Conservation (phyloP, 2,329 filamentous ascomycete genomes). For the Sporothrix dimorphospora region DNA sequence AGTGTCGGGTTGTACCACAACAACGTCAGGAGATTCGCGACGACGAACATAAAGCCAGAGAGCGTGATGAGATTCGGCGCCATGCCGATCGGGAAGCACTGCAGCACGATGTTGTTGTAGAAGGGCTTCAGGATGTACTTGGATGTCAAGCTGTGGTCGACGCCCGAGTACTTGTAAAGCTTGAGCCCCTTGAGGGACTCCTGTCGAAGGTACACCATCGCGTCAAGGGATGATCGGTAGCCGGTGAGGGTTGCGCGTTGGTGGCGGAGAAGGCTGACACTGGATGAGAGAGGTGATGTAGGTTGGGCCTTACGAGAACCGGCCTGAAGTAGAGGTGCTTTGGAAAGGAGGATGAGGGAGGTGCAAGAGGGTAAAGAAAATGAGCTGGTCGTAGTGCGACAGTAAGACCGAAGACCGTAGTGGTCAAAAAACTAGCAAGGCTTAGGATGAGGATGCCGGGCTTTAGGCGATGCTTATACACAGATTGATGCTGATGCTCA, state of each 20-base stretch:
- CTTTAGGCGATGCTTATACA: constrained; percentile 8
- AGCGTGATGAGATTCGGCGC: constrained; percentile 87
- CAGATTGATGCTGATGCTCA: background rate
- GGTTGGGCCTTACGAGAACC: background rate
- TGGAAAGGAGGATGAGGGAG: background rate
- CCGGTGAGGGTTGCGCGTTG: background rate
- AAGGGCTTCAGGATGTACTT: constrained; percentile 97
- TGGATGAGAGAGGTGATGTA: too few relatives aligned
- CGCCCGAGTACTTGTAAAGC: constrained; percentile 92
- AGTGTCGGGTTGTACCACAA: constrained; percentile 96
- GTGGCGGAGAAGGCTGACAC: too few relatives aligned
- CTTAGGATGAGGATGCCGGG: constrained; percentile 5
- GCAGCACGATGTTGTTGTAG: constrained; percentile 92
- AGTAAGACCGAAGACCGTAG: background rate
- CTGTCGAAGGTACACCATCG: constrained; percentile 94
- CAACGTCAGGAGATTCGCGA: constrained; percentile 86
- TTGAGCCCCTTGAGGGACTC: constrained; percentile 84
- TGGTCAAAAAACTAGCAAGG: background rate
- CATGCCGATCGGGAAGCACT: constrained; percentile 94
- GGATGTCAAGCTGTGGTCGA: constrained; percentile 88
- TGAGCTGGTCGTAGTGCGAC: background rate
- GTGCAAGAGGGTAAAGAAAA: background rate
- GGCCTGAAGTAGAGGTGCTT: background rate
- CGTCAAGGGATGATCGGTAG: background rate
- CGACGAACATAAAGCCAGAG: constrained; percentile 85